These are phyloP conservation scores for Evernia prunastri DNA, from an alignment of 495 filamentous ascomycete species.

Conservation along the genomic window DNA sequence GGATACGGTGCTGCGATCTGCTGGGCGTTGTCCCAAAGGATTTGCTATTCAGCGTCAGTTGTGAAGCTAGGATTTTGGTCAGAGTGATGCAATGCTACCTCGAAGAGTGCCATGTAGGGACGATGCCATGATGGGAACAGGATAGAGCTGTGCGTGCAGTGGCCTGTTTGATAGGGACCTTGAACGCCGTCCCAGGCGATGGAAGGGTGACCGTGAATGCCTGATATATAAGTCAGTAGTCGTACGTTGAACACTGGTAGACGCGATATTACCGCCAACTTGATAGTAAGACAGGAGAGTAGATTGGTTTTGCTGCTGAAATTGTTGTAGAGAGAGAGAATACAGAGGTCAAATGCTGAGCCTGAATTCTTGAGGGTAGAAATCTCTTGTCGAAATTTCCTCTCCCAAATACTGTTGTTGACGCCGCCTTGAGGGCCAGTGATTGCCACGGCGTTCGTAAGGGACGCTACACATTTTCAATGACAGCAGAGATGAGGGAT, in stretches of 20 bases:
- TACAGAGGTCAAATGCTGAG: constrained; percentile 32
- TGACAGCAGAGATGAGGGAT: constrained; percentile 3
- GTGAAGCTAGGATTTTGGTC: not conserved
- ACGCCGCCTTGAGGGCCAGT: constrained; percentile 26
- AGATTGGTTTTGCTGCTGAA: constrained; percentile 27
- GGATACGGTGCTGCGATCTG: constrained; percentile 30
- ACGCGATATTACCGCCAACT: constrained; percentile 22
- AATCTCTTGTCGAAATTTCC: constrained; percentile 29
- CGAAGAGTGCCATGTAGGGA: constrained; percentile 42
- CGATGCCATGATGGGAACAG: constrained; percentile 40
- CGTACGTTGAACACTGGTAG: not conserved
- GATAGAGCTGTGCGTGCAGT: constrained; percentile 26
- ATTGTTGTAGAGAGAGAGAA: constrained; percentile 30
- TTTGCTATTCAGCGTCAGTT: constrained; percentile 23
- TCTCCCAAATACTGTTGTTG: constrained; percentile 23
- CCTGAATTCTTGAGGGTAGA: constrained; percentile 26
- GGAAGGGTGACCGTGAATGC: constrained; percentile 32
- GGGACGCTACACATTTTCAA: not conserved
- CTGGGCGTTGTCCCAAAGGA: constrained; percentile 29
- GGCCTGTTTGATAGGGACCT: constrained; percentile 20
- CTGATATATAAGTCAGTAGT: constrained; percentile 16
- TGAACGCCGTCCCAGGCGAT: constrained; percentile 30
- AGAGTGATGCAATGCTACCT: constrained; percentile 28
- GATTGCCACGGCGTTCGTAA: constrained; percentile 22
- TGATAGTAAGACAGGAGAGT: constrained; percentile 28